Base-by-base conservation (phyloP, 2,329 filamentous ascomycete species). In the Verticillium dahliae region DNA sequence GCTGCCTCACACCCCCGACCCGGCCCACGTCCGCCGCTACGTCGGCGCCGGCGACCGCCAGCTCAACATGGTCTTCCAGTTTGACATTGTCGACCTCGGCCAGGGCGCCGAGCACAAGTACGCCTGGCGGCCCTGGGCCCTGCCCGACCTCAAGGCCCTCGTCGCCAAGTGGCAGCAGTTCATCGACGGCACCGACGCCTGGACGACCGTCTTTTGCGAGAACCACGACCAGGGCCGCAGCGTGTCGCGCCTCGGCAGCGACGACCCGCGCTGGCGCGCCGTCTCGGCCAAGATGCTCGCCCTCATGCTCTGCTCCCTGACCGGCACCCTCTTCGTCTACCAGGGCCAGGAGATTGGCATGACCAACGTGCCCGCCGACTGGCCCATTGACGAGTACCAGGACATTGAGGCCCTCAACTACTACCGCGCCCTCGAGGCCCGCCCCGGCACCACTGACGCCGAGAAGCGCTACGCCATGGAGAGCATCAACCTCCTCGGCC, bases 61-160 rank as follows among this genome's bases (percentile, higher is more conserved):
- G 71, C 74, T 90, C 57, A 82, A 85, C 69, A 90, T 90, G 88
- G 85, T 89, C 1, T 90, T 90, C 72, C 85, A 86, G 66, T 87
- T 88, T 64, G 84, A 86, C 65, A 80, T 87, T 11, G 85, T 90
- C 7, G 81, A 88, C 67, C 75, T 88, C 15, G 87, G 83, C 6
- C 77, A 80, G 60, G 81, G 83, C 61, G 70, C 75, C 68, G 72
- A 79, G 0, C 74, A 81, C 57, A 82, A 81, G 64, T 82, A 84
- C 67, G 80, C 84, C 61, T 70, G 69, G 0, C 70, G 66, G 38
- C 77, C 74, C 52, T 86, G 76, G 70, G 76, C 72, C 7, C 74
- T 86, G 6, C 72, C 79, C 0, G 72, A 80, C 27, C 64, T 87
- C 62, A 83, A 85, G 66, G 66, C 70, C 11, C 77, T 80, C 7